Evolutionary conservation across 768 basidiomycete species (phyloP), one percentile per base, ranked within the genome.

Genomic region (Leccinum arenicola): DNA sequence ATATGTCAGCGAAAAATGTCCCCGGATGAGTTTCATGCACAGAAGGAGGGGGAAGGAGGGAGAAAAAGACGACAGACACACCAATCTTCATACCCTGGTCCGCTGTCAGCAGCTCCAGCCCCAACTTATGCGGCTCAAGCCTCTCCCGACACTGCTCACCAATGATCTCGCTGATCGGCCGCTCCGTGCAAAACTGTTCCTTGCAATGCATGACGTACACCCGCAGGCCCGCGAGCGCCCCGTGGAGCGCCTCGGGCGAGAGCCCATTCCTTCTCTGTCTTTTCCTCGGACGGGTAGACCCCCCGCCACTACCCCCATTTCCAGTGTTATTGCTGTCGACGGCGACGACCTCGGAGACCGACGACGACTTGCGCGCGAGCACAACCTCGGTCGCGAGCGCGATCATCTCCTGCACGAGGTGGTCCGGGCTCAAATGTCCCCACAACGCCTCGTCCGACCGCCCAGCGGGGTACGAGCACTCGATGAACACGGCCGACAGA

Each of bases 121-220:
- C 95, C 8, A 95, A 78, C n/a, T 75, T 77, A 61, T 80, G 81
- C 50, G 76, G 76, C 19, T 78, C 76, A 23, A 93, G 84, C 52
- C 93, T 73, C 35, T 78, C 77, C 50, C 79, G 77, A 60, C 95
- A 83, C 73, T 97, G 90, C 15, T 84, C 77, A 48, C 84, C 81
- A 60, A 98, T 95, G 29, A 89, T 75, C 14, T 88, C 79, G 58
- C 80, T 77, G 31, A 86, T 82, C 31, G 85, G 83, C 27, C 73
- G 72, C 50, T 82, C 80, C 47, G 74, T 74, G 19, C 74, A 74
- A 55, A 88, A 73, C 48, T 83, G 80, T 60, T 93, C 92, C 70
- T 98, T 97, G 78, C 92, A 92, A 68, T 97, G 94, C 45, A 84
- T 91, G 56, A 97, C 77, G 70, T 84, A 93, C n/a, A 97, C 79